phyloP scores from a whole-genome alignment of 2,329 filamentous ascomycete species.

The Aspergillus alliaceus region DNA sequence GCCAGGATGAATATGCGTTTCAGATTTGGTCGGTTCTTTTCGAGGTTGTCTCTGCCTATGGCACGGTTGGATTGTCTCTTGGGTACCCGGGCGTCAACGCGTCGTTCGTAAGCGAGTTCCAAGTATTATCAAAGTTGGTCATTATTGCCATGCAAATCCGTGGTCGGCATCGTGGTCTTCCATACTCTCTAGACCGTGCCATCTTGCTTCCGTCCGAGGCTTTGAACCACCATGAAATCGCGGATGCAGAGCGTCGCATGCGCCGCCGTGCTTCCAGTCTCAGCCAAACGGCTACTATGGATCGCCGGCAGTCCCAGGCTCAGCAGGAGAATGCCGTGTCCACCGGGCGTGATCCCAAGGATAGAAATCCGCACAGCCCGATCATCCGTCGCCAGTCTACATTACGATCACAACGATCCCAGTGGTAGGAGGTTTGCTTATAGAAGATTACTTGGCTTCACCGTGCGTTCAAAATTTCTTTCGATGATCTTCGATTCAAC shows the following conservation, averaged over 20 bases:
- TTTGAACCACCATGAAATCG: constrained; percentile 61
- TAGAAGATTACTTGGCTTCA: neutral
- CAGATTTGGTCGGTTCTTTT: constrained; percentile 72
- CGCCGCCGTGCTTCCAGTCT: constrained; percentile 39
- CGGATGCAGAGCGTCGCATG: constrained; percentile 50
- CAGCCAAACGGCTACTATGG: constrained; percentile 29
- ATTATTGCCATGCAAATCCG: constrained; percentile 68
- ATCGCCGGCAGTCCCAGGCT: constrained; percentile 23
- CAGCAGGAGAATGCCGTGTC: constrained; percentile 22
- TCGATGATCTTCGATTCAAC: neutral
- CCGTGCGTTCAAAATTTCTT: neutral
- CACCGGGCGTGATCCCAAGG: constrained; percentile 26
- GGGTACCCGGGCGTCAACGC: constrained; percentile 76
- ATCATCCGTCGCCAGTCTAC: constrained; percentile 31
- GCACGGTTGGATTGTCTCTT: constrained; percentile 87
- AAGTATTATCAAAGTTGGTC: constrained; percentile 64
- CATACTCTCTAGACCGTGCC: constrained; percentile 68
- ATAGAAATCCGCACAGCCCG: constrained; percentile 20
- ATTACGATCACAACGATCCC: constrained; percentile 24
- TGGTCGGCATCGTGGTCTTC: constrained; percentile 64
- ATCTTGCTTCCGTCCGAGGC: constrained; percentile 67
- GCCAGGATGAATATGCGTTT: constrained; percentile 58
- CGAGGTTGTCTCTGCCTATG: constrained; percentile 86
- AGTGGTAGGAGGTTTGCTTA: constrained; percentile 9
- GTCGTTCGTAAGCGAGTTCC: constrained; percentile 81